Evolutionary conservation across 352 stramenopile genomes (phyloP).

Genomic region (Blastocystis hominis): DNA sequence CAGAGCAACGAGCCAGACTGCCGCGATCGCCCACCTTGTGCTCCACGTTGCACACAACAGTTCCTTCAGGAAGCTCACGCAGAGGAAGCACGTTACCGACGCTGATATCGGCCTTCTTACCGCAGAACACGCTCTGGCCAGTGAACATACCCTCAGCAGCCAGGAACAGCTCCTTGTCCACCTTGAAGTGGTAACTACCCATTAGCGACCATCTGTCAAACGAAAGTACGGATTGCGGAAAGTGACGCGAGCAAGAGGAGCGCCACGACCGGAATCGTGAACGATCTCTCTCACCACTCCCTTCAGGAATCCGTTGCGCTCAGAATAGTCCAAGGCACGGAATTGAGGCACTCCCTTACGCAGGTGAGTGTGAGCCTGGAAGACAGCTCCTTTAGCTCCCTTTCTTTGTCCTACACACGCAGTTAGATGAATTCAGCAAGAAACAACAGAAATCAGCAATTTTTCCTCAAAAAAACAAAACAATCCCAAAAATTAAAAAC

Average conservation of each 20-base stretch:
- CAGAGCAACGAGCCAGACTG: too few species aligned
- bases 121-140: too few species aligned
- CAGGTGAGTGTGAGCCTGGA: slow-evolving; percentile 74
- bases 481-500: background rate
- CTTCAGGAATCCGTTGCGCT: slow-evolving; percentile 90
- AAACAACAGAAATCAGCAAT: background rate
- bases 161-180: slow-evolving; percentile 72
- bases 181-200: slow-evolving; percentile 71
- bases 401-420: background rate
- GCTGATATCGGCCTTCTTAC: too few species aligned
- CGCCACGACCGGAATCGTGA: slow-evolving; percentile 91
- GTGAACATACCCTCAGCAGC: too few species aligned
- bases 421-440: background rate
- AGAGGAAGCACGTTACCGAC: slow-evolving; percentile 94
- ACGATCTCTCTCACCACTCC: slow-evolving; percentile 97
- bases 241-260: slow-evolving; percentile 84
- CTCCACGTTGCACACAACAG: slow-evolving; percentile 97
- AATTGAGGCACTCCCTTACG: slow-evolving; percentile 78
- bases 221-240: slow-evolving; percentile 76
- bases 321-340: slow-evolving; percentile 79
- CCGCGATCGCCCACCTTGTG: too few species aligned
- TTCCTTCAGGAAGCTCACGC: slow-evolving; percentile 86
- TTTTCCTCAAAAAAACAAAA: background rate
- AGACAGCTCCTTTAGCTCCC: slow-evolving; percentile 67
- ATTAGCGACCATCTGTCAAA: background rate